Evolutionary conservation across 2,329 filamentous ascomycete genomes (phyloP).

Genomic region (Penicillium sp.): DNA sequence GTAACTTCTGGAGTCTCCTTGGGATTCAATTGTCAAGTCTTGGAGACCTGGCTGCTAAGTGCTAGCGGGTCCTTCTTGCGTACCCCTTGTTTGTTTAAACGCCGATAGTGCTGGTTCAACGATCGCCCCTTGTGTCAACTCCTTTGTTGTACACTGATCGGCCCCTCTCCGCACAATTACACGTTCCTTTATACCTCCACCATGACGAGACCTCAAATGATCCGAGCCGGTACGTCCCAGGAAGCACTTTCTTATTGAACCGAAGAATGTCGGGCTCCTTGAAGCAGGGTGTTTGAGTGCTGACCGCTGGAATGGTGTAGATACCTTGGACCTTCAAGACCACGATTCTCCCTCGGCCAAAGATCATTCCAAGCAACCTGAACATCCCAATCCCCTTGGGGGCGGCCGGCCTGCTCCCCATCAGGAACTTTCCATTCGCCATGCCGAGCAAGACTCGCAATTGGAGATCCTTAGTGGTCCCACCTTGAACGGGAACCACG

Average conservation of each 20-base stretch:
- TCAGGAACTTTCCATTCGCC: slow-evolving; percentile 80
- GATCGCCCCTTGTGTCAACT: slow-evolving; percentile 22
- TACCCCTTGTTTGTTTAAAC: neutral
- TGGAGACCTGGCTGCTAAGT: neutral
- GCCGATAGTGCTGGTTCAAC: slow-evolving; percentile 18
- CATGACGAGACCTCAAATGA: slow-evolving; percentile 48
- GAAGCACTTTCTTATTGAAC: neutral
- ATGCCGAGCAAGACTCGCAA: slow-evolving; percentile 73
- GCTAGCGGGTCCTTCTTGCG: neutral
- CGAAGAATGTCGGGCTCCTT: neutral
- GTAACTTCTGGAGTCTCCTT: slow-evolving; percentile 10
- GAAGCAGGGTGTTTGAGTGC: neutral
- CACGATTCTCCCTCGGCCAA: slow-evolving; percentile 79
- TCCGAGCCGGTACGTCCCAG: slow-evolving; percentile 47
- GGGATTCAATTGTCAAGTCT: slow-evolving; percentile 2
- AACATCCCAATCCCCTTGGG: slow-evolving; percentile 53
- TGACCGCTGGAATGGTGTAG: slow-evolving; percentile 50
- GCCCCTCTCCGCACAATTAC: slow-evolving; percentile 12
- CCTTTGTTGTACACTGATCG: slow-evolving; percentile 12
- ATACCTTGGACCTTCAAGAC: slow-evolving; percentile 94
- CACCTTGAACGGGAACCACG: slow-evolving; percentile 58
- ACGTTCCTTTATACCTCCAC: slow-evolving; percentile 22
- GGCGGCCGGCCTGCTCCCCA: slow-evolving; percentile 69
- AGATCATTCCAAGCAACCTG: slow-evolving; percentile 67
- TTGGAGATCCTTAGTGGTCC: slow-evolving; percentile 70